Base-by-base conservation (phyloP, 352 stramenopile species). In the Phytopythium litorale region DNA sequence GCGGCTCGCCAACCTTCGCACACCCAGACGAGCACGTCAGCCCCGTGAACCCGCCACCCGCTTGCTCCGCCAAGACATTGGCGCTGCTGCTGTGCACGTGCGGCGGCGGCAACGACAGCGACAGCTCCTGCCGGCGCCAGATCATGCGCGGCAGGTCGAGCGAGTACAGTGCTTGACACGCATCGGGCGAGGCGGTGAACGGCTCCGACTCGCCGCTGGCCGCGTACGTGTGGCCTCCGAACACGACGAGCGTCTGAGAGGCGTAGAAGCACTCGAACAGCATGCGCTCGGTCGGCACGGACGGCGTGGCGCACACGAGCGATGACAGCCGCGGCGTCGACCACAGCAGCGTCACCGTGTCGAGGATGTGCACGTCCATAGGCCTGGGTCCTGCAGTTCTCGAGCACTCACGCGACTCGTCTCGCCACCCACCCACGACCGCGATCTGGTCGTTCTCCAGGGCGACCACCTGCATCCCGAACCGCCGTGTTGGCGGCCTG, bases 71-170 rank as follows among this genome's bases (percentile, higher is more conserved):
- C 58, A 84, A 50, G 0, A 70, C 66, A 54, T 86, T 86, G 50
- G 28, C 66, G 40, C 49, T 4, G 49, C 72, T 78, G 52, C 53
- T 52, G 53, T 84, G 75, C 0, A 67, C 53, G 42, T 78, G 75
- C 19, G 73, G 43, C 4, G 49, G 7, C 23, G 69, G 49, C 30
- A 25, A 62, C 66, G 59, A 46, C 33, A 25, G 64, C 66, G 59
- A 46, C 33, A 74, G 63, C 30, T 68, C 66, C 18, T 89, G 78
- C 3, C 70, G 67, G 7, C 80, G 75, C 80, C 83, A 92, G 62
- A 92, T 88, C 81, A 92, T 90, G 42, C 68, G 74, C 16, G 67
- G 62, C 28, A 87, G 37, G 38, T 90, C 77, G 35, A 92, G 72
- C 33, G 83, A 88, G 67, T 81, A 92, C 23, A 90, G 42, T 43